These are phyloP conservation scores for Pichia phayaonensis DNA, from an alignment of 805 yeast genomes.

Conservation along the genomic window DNA sequence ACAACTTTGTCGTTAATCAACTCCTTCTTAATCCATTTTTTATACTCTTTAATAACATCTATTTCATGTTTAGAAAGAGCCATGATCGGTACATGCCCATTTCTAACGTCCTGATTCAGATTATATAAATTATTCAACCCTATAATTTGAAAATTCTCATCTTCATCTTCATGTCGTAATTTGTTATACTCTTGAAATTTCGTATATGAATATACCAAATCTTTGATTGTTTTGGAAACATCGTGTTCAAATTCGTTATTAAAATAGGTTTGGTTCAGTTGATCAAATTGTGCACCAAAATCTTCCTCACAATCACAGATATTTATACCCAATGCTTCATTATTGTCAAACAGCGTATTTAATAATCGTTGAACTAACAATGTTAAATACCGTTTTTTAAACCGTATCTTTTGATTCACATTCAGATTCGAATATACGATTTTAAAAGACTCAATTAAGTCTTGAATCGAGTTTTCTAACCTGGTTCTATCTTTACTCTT, in stretches of 20 bases:
- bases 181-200: neutral
- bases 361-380: neutral
- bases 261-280: neutral
- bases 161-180: neutral
- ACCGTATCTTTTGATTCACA: neutral
- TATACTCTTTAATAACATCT: neutral
- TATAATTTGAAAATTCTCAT: neutral
- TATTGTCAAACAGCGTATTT: neutral
- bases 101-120: neutral
- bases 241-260: neutral
- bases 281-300: neutral
- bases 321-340: neutral
- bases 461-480: neutral
- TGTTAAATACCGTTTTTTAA: neutral
- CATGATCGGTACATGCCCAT: neutral
- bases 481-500: slow-evolving; percentile 5
- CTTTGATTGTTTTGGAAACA: neutral
- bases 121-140: neutral
- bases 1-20: neutral
- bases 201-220: neutral
- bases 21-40: neutral
- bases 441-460: neutral
- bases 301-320: neutral
- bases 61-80: neutral
- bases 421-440: neutral